Percentiles rank a stretch among this genome's conserved stretches.
These are phyloP conservation scores for Penicillium rolfsii DNA, from an alignment of 2,329 filamentous ascomycete species.

Conservation along the genomic window DNA sequence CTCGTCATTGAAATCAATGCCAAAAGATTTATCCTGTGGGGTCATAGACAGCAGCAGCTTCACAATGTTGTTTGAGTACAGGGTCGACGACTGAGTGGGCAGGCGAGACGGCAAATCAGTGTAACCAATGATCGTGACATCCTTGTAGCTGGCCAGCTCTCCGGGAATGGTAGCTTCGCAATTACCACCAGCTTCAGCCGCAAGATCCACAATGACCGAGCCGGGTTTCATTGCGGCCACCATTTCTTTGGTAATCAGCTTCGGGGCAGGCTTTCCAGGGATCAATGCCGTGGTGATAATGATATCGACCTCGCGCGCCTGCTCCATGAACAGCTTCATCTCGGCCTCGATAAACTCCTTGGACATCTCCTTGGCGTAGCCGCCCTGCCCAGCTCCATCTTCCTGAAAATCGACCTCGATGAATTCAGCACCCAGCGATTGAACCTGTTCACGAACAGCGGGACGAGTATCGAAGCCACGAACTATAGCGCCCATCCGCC, in stretches of 20 bases:
- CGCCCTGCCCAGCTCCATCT: conserved; percentile 80
- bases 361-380: conserved; percentile 93
- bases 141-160: conserved; percentile 70
- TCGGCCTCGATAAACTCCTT: conserved; percentile 91
- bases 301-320: conserved; percentile 86
- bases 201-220: conserved; percentile 84
- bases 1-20: conserved; percentile 79
- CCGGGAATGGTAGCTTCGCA: conserved; percentile 80
- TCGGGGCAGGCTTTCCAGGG: conserved; percentile 79
- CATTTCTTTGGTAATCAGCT: conserved; percentile 80
- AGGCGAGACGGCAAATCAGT: conserved; percentile 85
- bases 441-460: conserved; percentile 86
- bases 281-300: conserved; percentile 93
- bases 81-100: conserved; percentile 83
- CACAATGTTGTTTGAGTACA: conserved; percentile 93
- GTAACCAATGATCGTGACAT: conserved; percentile 84
- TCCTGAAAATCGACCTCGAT: conserved; percentile 84
- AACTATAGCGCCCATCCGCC: conserved; percentile 84
- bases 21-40: conserved; percentile 76
- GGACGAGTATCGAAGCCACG: conserved; percentile 88
- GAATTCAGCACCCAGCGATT: conserved; percentile 87
- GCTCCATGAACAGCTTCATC: conserved; percentile 89
- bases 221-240: conserved; percentile 86
- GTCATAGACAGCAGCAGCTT: conserved; percentile 84
- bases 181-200: conserved; percentile 85